Evolutionary conservation across 148 eudicot species (phyloP).

Genomic region (Chenopodium suecicum): DNA sequence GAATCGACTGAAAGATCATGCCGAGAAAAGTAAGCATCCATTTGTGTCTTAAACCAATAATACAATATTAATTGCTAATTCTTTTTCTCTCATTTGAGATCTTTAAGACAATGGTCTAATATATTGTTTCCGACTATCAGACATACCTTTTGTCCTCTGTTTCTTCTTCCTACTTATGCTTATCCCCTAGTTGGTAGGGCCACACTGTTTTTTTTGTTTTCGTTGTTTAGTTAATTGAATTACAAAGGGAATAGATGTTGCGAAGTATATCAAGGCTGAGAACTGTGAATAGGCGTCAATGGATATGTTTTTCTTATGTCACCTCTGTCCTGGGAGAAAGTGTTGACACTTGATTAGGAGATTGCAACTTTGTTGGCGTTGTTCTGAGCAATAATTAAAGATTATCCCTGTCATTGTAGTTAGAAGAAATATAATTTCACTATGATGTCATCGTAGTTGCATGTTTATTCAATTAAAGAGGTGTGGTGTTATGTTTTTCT

Average conservation of each 20-base stretch:
- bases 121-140: neutral
- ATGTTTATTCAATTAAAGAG: neutral
- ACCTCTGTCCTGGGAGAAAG: neutral
- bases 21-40: constrained; percentile 63
- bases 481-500: neutral
- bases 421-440: neutral
- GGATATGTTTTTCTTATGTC: neutral
- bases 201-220: neutral
- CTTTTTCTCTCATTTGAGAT: neutral
- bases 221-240: neutral
- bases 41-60: neutral
- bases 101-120: neutral
- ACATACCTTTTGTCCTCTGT: neutral
- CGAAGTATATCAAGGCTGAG: neutral
- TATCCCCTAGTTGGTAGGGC: neutral
- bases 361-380: neutral
- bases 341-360: neutral
- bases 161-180: neutral
- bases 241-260: neutral
- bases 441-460: neutral
- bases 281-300: neutral
- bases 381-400: neutral
- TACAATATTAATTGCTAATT: neutral
- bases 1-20: constrained; percentile 87
- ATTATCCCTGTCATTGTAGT: neutral